Evolutionary conservation across 805 yeast species (phyloP), one percentile per base, ranked within the genome.

Genomic region (Candida lessepsii): DNA sequence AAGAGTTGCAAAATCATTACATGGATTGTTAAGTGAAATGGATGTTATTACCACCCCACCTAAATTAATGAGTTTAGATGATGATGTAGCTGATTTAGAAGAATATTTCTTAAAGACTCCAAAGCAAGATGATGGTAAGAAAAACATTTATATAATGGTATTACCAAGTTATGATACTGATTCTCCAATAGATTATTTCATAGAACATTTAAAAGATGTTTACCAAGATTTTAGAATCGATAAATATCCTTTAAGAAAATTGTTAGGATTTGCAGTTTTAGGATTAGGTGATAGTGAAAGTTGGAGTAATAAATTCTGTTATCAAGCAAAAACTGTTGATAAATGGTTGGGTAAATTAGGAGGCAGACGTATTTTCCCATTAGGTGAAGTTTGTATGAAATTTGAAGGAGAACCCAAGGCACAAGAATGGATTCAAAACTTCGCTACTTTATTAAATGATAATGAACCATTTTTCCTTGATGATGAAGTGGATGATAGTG

Each of bases 91-190:
- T 47, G 96, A 90, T 60, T 63, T 86, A 38, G 97, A 90, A 53
- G 84, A 84, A 43, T 89, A 77, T 58, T 89, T 89, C 57, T 70
- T 86, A 34, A 75, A 74, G 37, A 71, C 79, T 9, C 95, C 95
- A 5, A 46, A 47, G 7, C 49, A 52, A 29, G 56, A 44, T 7
- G 54, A 48, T 19, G 29, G 29, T 19, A 32, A 30, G 21, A 73
- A 79, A 40, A 63, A 76, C 29, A 62, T 87, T 9, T 89, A 87
- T 53, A 57, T 90, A 26, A 48, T 89, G 43, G 86, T 89, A 11
- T 67, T 89, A 23, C 97, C 97, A 1, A 87, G 96, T 0, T 89
- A 89, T 56, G 96, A 88, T 49, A 85, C 90, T 0, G 97, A 89
- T 58, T 86, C 95, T 1, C 96, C 97, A 10, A 72, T 90, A 23